These are phyloP conservation scores for Pisolithus tinctorius DNA, from an alignment of 768 basidiomycete species.

Conservation along the genomic window DNA sequence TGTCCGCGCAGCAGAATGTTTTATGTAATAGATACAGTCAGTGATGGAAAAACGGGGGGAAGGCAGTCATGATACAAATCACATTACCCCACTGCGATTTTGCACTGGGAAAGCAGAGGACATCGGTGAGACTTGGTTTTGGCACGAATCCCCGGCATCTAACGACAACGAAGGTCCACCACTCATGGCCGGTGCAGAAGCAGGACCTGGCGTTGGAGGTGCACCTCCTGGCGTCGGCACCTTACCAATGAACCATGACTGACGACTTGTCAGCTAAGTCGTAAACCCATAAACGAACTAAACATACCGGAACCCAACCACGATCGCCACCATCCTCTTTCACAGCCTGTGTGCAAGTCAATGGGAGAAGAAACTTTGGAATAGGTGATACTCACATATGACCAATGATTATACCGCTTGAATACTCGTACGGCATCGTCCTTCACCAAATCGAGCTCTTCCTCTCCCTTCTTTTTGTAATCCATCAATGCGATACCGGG, in stretches of 20 bases:
- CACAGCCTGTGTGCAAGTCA: constrained; percentile 55
- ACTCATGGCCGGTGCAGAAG: constrained; percentile 29
- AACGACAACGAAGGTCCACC: constrained; percentile 21
- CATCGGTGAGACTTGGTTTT: constrained; percentile 64
- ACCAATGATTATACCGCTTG: constrained; percentile 98
- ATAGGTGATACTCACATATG: constrained; percentile 53
- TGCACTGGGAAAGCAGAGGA: constrained; percentile 69
- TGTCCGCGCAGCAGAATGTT: constrained; percentile 10
- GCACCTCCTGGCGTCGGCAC: constrained; percentile 41
- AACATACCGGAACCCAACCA: constrained; percentile 88
- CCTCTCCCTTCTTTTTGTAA: constrained; percentile 88
- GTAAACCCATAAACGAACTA: constrained; percentile 1
- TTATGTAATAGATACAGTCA: constrained; percentile 16
- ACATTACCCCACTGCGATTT: constrained; percentile 14
- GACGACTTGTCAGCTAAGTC: constrained; percentile 2
- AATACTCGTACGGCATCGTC: constrained; percentile 89
- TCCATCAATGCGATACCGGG: constrained; percentile 96
- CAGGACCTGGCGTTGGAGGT: constrained; percentile 46
- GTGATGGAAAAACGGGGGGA: not conserved
- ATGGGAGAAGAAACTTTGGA: constrained; percentile 3
- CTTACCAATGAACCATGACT: constrained; percentile 97
- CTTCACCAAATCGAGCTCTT: constrained; percentile 84
- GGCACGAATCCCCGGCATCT: constrained; percentile 36
- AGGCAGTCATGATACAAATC: constrained; percentile 2
- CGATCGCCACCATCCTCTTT: constrained; percentile 90